These are phyloP conservation scores for Ilyonectria mors-panacis DNA, from an alignment of 2,329 filamentous ascomycete genomes.

Conservation along the genomic window DNA sequence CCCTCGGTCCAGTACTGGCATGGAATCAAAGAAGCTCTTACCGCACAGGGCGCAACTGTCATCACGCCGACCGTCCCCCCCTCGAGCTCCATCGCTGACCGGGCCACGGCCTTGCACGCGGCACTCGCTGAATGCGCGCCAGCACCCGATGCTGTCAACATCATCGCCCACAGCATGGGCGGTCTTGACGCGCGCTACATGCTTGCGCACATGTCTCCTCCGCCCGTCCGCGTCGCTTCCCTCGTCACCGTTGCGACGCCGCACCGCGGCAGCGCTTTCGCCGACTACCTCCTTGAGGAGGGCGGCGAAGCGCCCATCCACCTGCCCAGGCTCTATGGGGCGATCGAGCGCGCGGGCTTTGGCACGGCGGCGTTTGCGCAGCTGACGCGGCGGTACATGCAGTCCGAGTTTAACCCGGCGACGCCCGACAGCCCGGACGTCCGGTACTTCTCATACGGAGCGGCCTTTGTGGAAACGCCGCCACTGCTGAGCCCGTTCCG, in stretches of 20 bases:
- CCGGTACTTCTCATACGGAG: constrained; percentile 75
- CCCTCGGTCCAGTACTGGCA: constrained; percentile 76
- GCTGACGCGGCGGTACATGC: constrained; percentile 72
- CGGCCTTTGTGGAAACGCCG: constrained; percentile 57
- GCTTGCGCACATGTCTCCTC: constrained; percentile 69
- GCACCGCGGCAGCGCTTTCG: constrained; percentile 69
- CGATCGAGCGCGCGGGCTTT: constrained; percentile 66
- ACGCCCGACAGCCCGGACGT: constrained; percentile 68
- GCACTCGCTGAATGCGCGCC: constrained; percentile 65
- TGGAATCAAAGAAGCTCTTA: constrained; percentile 72
- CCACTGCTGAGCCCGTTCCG: constrained; percentile 77
- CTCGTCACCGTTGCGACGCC: constrained; percentile 71
- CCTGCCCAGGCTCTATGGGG: constrained; percentile 69
- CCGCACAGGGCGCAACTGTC: constrained; percentile 67
- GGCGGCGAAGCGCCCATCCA: constrained; percentile 57
- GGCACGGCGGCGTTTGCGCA: constrained; percentile 74
- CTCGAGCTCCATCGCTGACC: constrained; percentile 72
- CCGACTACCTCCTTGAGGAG: constrained; percentile 66
- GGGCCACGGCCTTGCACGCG: constrained; percentile 69
- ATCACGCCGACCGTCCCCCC: constrained; percentile 74
- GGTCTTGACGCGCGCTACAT: constrained; percentile 77
- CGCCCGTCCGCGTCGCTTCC: constrained; percentile 62
- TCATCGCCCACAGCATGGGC: constrained; percentile 80
- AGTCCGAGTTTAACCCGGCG: constrained; percentile 70
- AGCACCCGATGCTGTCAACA: constrained; percentile 72